phyloP scores from a whole-genome alignment of 768 basidiomycete genomes.

The Podaxis sp. region DNA sequence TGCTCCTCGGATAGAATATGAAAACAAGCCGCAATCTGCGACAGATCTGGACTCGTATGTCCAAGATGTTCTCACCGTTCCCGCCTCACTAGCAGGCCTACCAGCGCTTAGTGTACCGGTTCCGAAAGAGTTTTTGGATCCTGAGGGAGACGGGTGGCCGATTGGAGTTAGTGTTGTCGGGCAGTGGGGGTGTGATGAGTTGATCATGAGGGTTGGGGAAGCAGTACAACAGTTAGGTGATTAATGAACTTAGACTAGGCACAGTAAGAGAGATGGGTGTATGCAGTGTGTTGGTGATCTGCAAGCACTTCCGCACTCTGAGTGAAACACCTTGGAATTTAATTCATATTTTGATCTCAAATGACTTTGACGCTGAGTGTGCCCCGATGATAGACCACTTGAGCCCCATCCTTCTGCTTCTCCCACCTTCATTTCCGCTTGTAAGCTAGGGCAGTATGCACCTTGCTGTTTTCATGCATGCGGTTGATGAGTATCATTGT shows the following conservation, averaged over 20 bases:
- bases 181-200: slow-evolving; percentile 79
- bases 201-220: slow-evolving; percentile 54
- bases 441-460: background rate
- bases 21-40: background rate
- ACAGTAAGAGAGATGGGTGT: background rate
- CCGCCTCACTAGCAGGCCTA: slow-evolving; percentile 87
- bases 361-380: background rate
- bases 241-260: background rate
- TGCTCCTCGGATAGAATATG: slow-evolving; percentile 57
- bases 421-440: background rate
- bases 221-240: slow-evolving; percentile 21
- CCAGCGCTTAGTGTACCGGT: slow-evolving; percentile 78
- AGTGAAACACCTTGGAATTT: background rate
- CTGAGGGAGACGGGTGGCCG: slow-evolving; percentile 67
- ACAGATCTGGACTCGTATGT: slow-evolving; percentile 61
- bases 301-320: background rate
- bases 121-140: slow-evolving; percentile 26
- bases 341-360: background rate
- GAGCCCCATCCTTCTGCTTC: background rate
- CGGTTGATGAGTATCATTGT: background rate
- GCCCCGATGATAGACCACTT: background rate
- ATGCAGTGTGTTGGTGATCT: background rate
- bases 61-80: slow-evolving; percentile 91
- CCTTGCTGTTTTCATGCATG: background rate
- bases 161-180: slow-evolving; percentile 82